Evolutionary conservation across 768 basidiomycete species (phyloP).

Genomic region (Boletus subcaerulescens): DNA sequence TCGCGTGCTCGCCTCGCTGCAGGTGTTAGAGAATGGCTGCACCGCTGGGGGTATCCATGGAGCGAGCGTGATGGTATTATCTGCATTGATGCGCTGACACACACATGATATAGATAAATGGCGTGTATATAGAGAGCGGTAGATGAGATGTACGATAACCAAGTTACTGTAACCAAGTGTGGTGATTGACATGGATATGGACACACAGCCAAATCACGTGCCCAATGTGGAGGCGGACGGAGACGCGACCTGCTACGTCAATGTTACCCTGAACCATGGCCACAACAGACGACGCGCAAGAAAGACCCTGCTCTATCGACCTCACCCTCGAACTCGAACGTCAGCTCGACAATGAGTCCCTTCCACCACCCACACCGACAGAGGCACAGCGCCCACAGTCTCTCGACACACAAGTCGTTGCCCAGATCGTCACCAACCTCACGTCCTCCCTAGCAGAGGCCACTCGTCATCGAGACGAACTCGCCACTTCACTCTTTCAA

Average conservation of each 20-base stretch:
- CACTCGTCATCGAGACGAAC: slow-evolving; percentile 69
- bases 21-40: slow-evolving; percentile 87
- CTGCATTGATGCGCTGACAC: slow-evolving; percentile 83
- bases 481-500: slow-evolving; percentile 49
- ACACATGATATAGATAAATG: slow-evolving; percentile 36
- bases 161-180: no score
- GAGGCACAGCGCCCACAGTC: slow-evolving; percentile 41
- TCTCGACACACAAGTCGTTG: slow-evolving; percentile 72
- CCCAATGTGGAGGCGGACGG: background rate
- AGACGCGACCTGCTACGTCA: slow-evolving; percentile 7
- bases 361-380: slow-evolving; percentile 45
- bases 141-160: slow-evolving; percentile 9
- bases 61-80: slow-evolving; percentile 88
- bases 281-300: slow-evolving; percentile 23
- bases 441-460: slow-evolving; percentile 61
- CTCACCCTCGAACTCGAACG: slow-evolving; percentile 77
- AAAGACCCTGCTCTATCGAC: slow-evolving; percentile 59
- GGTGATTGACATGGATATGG: background rate
- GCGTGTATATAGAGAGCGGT: background rate
- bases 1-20: slow-evolving; percentile 81
- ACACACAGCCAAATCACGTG: slow-evolving; percentile 13
- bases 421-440: slow-evolving; percentile 72
- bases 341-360: slow-evolving; percentile 64
- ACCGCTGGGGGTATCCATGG: slow-evolving; percentile 96
- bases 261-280: slow-evolving; percentile 1